Base-by-base conservation (phyloP, 345 rosid species). In the Balakata baccata region DNA sequence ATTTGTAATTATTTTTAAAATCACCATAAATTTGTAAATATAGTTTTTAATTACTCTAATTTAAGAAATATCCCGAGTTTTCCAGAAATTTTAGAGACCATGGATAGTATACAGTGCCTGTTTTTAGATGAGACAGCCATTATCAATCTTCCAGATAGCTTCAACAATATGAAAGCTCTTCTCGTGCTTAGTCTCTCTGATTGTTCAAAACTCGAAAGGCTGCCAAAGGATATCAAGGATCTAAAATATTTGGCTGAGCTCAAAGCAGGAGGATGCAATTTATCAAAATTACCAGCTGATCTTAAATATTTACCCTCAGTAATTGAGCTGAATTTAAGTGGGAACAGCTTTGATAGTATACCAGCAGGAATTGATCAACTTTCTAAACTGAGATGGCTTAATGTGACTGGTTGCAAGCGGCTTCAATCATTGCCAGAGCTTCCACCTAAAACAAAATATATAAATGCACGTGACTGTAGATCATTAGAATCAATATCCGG, bases 341-440 rank as follows among this genome's bases (percentile, higher is more conserved):
- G 66, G n/a, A 63, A 39, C 66, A 63, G 16, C 17, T 38, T 63
- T 38, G 47, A 63, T 8, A 38, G 5, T 17, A 6, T 63, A 23
- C 43, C 66, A 38, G 66, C 66, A 63, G 10, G 66, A 20, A 6
- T 63, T 5, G 6, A 41, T 57, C 69, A 71, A 17, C 85, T 81
- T 38, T 54, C 75, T 50, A 25, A 64, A 11, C 78, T 83, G 29
- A 45, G 1, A 12, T 53, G 11, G 41, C 77, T 83, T 18, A 0
- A 47, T 16, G 13, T 85, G 23, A 50, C 51, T 61, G 66, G 64
- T n/a, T 85, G 85, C 63, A 72, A 34, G 76, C 64, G 66, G 67
- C 86, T 85, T 56, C 74, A 51, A 65, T 74, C 75, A 23, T 38
- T 85, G 71, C 82, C 78, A 1, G 82, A 79, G 60, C 82, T 79